phyloP scores from a whole-genome alignment of 768 basidiomycete species.

The Psilocybe cubensis region DNA sequence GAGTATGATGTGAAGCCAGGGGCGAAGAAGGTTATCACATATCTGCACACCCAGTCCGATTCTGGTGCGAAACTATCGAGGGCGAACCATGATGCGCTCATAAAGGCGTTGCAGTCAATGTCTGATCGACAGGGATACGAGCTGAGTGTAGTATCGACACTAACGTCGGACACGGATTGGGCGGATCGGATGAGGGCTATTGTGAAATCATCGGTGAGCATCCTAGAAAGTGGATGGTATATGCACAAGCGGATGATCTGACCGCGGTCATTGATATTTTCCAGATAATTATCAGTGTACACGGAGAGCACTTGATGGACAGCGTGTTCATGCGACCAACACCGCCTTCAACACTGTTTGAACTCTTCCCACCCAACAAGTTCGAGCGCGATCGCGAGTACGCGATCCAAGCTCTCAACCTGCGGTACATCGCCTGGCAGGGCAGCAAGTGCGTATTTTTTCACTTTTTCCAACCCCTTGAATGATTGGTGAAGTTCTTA shows the following conservation, averaged over 20 bases:
- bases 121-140: constrained; percentile 55
- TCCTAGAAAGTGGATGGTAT: too few relatives aligned
- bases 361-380: constrained; percentile 72
- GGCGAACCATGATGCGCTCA: constrained; percentile 63
- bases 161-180: constrained; percentile 56
- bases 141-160: constrained; percentile 55
- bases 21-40: constrained; percentile 38
- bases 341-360: constrained; percentile 66
- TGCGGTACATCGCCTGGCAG: constrained; percentile 66
- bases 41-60: constrained; percentile 56
- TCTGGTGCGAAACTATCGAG: constrained; percentile 49
- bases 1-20: constrained; percentile 26
- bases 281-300: constrained; percentile 64
- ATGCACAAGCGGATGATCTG: too few relatives aligned
- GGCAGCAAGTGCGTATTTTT: constrained; percentile 34
- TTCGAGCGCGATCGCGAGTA: constrained; percentile 68
- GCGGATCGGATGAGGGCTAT: constrained; percentile 66
- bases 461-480: background rate
- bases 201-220: constrained; percentile 66
- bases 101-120: constrained; percentile 58
- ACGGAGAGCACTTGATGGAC: constrained; percentile 68
- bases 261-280: background rate
- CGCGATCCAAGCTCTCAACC: constrained; percentile 53
- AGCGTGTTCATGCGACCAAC: constrained; percentile 70
- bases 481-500: background rate